Evolutionary conservation across 2,329 filamentous ascomycete species (phyloP).

Genomic region (Pyrenochaeta sp.): DNA sequence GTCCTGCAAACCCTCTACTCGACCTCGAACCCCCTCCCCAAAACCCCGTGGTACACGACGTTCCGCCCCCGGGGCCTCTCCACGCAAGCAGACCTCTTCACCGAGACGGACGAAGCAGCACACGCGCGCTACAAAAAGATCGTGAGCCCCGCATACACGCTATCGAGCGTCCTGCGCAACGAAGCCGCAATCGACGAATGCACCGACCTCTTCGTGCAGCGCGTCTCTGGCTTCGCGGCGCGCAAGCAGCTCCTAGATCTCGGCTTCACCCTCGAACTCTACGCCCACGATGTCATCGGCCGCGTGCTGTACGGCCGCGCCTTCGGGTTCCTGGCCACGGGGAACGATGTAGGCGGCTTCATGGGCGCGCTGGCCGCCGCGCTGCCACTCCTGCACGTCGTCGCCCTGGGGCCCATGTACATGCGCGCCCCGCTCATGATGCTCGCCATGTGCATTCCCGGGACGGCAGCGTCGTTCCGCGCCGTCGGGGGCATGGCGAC

Average conservation of each 20-base stretch:
- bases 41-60: conserved; percentile 27
- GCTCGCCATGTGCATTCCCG: conserved; percentile 26
- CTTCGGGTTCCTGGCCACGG: conserved; percentile 24
- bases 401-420: no score
- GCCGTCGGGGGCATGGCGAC: no score
- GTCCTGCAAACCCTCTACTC: no score
- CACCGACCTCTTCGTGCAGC: conserved; percentile 14
- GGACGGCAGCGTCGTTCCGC: no score
- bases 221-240: conserved; percentile 21
- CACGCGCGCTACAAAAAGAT: conserved; percentile 16
- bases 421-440: no score
- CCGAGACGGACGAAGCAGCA: conserved; percentile 6
- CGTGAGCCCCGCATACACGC: conserved; percentile 14
- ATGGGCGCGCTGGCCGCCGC: conserved; percentile 39
- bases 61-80: conserved; percentile 9
- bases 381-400: no score
- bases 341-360: conserved; percentile 21
- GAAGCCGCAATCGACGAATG: conserved; percentile 21
- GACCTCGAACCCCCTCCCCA: conserved; percentile 11
- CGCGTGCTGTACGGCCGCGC: conserved; percentile 20
- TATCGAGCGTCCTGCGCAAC: conserved; percentile 21
- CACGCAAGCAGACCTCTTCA: conserved; percentile 16
- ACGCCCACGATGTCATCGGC: conserved; percentile 29
- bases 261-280: conserved; percentile 33
- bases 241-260: conserved; percentile 20